Base-by-base conservation (phyloP, 1,284 basidiomycete species). In the Leccinum solheimii region DNA sequence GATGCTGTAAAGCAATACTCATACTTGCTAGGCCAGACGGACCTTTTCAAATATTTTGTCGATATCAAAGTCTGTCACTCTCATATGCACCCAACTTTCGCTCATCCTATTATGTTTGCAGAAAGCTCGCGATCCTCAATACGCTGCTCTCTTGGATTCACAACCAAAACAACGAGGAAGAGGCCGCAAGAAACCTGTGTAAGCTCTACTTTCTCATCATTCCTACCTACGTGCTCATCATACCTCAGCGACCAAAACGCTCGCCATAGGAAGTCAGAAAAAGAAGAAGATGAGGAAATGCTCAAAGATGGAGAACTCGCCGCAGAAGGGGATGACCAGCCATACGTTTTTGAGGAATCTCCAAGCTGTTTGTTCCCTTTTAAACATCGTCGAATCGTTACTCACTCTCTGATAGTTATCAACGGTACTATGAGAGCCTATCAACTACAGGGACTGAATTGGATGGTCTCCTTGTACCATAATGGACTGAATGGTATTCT, bases 211-310 rank as follows among this genome's bases (percentile, higher is more conserved):
- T 38, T n/a, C 53, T 51, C 16, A 3, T 60, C 32, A 7, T 3
- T 23, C 19, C 23, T 13, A 16, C 1, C 27, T 50, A 45, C 13
- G 5, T 38, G 34, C 30, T 70, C 19, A 72, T 16, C 16, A 5
- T 36, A 40, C 34, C 63, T 10, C 63, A 90, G 86, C 56, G 88
- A 90, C 68, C 88, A 89, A 62, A 92, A 82, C 63, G 83, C 91
- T 58, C 87, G 95, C 45, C 93, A 95, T 70, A 87, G 97, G 59
- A 98, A 97, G 78, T 96, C 94, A 0, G 97, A 99, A 76, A 98
- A 98, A 77, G 97, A 98, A 72, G 97, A 98, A 75, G 97, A 98
- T 65, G 95, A 98, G 69, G 96, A 98, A 76, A 72, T 98, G 71
- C 78, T 98, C 56, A 92, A 95, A 68, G 94, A 95, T 59, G 91